A percentile compares a stretch with the other conserved stretches of the same genome.
phyloP scores from a whole-genome alignment of 305 asterid genomes.

The Fraxinus sp. region DNA sequence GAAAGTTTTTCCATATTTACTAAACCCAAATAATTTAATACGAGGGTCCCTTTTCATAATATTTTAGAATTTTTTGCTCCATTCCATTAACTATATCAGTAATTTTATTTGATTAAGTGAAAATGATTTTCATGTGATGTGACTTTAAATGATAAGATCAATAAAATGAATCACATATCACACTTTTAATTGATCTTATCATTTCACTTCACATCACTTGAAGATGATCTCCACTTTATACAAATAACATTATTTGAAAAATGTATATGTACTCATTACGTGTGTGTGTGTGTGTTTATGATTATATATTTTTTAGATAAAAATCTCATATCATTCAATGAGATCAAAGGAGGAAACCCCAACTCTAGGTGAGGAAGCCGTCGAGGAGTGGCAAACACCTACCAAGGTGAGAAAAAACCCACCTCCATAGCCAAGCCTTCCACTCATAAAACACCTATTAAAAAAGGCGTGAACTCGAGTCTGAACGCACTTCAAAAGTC shows the following conservation, averaged over 20 bases:
- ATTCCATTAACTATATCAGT: too few species aligned
- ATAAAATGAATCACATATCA: not conserved
- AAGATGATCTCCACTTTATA: not conserved
- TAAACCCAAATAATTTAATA: not conserved
- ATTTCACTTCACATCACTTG: too few species aligned
- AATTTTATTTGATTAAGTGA: too few species aligned
- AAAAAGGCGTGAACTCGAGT: conserved; percentile 20
- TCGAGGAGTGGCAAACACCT: not conserved
- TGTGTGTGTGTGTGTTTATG: too few species aligned
- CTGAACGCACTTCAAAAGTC: conserved; percentile 52
- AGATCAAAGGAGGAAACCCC: not conserved
- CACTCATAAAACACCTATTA: conserved; percentile 10
- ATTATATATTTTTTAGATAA: too few species aligned
- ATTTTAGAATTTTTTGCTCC: not conserved
- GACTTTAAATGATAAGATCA: not conserved
- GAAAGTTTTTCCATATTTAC: not conserved
- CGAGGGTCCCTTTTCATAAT: not conserved
- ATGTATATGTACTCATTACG: too few species aligned
- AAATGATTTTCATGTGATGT: too few species aligned
- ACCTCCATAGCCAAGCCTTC: not conserved
- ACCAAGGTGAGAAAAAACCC: not conserved
- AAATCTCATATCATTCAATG: not conserved
- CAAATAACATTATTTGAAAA: not conserved
- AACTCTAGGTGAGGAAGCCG: too few species aligned
- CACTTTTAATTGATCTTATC: not conserved